These are phyloP conservation scores for Schwanniomyces sp. DNA, from an alignment of 805 yeast genomes.

Conservation along the genomic window DNA sequence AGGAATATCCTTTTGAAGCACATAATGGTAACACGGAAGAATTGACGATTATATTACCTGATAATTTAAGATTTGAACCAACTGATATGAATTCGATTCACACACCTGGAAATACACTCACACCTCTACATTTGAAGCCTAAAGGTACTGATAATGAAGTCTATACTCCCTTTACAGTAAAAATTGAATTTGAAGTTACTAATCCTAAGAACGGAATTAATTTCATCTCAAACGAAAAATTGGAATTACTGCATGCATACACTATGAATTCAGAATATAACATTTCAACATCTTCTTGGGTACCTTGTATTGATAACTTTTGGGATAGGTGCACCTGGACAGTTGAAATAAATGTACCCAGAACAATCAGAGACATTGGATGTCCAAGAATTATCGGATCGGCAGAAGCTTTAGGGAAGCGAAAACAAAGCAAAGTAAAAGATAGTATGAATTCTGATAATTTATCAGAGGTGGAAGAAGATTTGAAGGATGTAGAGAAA, in stretches of 20 bases:
- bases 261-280: slow-evolving; percentile 79
- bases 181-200: slow-evolving; percentile 61
- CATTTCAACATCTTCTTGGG: slow-evolving; percentile 91
- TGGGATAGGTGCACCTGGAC: slow-evolving; percentile 94
- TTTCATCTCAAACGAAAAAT: slow-evolving; percentile 63
- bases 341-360: slow-evolving; percentile 79
- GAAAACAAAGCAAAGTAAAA: slow-evolving; percentile 7
- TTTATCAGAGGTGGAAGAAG: slow-evolving; percentile 6
- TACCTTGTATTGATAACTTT: slow-evolving; percentile 88
- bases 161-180: slow-evolving; percentile 73
- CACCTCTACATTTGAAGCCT: slow-evolving; percentile 36
- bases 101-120: slow-evolving; percentile 31
- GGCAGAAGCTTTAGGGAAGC: slow-evolving; percentile 15
- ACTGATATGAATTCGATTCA: slow-evolving; percentile 18
- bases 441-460: background rate
- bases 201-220: slow-evolving; percentile 74
- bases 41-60: slow-evolving; percentile 62
- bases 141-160: slow-evolving; percentile 34
- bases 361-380: slow-evolving; percentile 72
- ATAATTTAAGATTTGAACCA: slow-evolving; percentile 57
- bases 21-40: slow-evolving; percentile 57
- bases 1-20: slow-evolving; percentile 13
- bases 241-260: slow-evolving; percentile 64
- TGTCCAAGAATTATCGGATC: slow-evolving; percentile 44
- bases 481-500: slow-evolving; percentile 9